These are phyloP conservation scores for Cyberlindnera petersonii DNA, from an alignment of 805 yeast genomes.

Conservation along the genomic window DNA sequence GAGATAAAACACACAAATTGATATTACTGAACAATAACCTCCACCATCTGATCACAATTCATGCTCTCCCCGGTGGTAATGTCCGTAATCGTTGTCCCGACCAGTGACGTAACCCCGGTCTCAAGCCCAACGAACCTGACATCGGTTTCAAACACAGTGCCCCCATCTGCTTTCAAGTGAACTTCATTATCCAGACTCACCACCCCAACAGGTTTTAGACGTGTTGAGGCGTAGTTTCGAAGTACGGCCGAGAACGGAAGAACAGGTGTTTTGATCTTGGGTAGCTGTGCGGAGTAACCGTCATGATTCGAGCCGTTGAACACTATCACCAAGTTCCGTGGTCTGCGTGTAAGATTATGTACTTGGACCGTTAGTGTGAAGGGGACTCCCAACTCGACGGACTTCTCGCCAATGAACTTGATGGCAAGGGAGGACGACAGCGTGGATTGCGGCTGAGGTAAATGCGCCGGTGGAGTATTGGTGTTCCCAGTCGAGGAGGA, in stretches of 20 bases:
- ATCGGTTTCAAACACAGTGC: slow-evolving; percentile 60
- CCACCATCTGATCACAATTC: slow-evolving; percentile 67
- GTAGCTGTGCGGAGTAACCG: slow-evolving; percentile 20
- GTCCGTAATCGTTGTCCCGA: slow-evolving; percentile 65
- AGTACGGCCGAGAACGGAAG: slow-evolving; percentile 26
- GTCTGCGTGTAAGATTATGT: slow-evolving; percentile 52
- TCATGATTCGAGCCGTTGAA: slow-evolving; percentile 24
- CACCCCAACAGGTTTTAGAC: slow-evolving; percentile 50
- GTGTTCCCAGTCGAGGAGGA: slow-evolving; percentile 1
- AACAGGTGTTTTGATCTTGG: slow-evolving; percentile 24
- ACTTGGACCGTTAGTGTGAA: slow-evolving; percentile 64
- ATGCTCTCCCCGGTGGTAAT: slow-evolving; percentile 59
- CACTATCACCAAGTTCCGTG: slow-evolving; percentile 49
- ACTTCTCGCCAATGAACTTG: slow-evolving; percentile 59
- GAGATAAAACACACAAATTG: no score
- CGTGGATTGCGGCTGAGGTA: no score
- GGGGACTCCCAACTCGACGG: slow-evolving; percentile 54
- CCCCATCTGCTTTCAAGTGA: slow-evolving; percentile 49
- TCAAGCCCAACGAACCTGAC: slow-evolving; percentile 57
- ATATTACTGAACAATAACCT: slow-evolving; percentile 45
- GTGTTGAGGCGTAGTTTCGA: slow-evolving; percentile 35
- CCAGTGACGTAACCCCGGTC: slow-evolving; percentile 59
- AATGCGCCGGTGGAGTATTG: background rate
- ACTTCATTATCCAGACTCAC: slow-evolving; percentile 63
- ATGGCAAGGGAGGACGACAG: slow-evolving; percentile 38